Base-by-base conservation (phyloP, 1,284 basidiomycete species). In the Apiotrichum akiyoshidainum region DNA sequence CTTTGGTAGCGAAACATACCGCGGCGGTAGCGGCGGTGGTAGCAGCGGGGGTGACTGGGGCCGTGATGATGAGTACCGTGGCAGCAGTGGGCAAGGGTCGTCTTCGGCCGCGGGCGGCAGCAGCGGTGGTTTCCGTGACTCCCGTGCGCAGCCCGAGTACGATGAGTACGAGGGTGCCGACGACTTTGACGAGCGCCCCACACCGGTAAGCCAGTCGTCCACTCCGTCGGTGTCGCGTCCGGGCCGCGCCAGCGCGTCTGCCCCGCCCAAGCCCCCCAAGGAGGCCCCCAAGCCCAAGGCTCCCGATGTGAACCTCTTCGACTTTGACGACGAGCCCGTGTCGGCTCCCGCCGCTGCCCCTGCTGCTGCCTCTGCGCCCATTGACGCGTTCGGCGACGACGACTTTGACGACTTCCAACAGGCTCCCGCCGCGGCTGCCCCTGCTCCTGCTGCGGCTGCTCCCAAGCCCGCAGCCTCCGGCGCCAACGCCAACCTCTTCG, bases 151-250 rank as follows among this genome's bases (percentile, higher is more conserved):
- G 49, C 54, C 52, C 34, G 67, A 68, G 34, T 76, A 68, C 42
- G 94, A 98, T 68, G 95, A 97, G 76, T 99, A 99, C 75, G 90
- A 97, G 68, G 96, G 95, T 5, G 95, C 96, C 1, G 96, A 96
- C 57, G 91, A 93, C 72, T 96, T 98, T 65, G 83, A 85, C 42
- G 73, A 73, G 35, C 58, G 59, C 34, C 59, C 79, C 3, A 68
- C 82, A 55, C 79, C 69, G 16, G 53, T 62, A 1, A 35, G 62
- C 7, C 56, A 63, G 21, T 55, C 58, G 22, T 31, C 60, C 16
- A 52, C 61, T 21, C 12, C 57, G 37, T 48, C 54, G 46, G 26
- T 59, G 7, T 42, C 62, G 14, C 51, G 51, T 10, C n/a, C 51
- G 8, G 2, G 10, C 26, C 51, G 41, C 26, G 33, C 51, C 9